Conservation (phyloP, 2,329 filamentous ascomycete species). For the Hawksworthiomyces lignivorus region DNA sequence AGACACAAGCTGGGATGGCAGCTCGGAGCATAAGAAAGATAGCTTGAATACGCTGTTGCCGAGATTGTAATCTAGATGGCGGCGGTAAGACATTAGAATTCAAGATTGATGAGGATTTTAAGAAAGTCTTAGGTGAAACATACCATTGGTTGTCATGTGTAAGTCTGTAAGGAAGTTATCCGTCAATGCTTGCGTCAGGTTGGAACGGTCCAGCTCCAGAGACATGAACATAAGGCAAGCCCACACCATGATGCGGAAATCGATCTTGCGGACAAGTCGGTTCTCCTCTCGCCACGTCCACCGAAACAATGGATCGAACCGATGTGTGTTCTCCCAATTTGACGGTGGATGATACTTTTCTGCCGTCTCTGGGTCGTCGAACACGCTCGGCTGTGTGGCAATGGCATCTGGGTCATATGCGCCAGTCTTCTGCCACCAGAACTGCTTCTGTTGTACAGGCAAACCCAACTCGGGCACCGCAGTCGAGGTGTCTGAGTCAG, state of each 20-base stretch:
- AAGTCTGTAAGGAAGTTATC: conserved; percentile 25
- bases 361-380: conserved; percentile 28
- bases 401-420: conserved; percentile 25
- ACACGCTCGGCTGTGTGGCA: conserved; percentile 30
- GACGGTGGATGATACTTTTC: conserved; percentile 25
- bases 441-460: conserved; percentile 21
- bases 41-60: conserved; percentile 43
- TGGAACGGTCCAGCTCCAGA: conserved; percentile 28
- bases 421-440: conserved; percentile 25
- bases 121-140: too few relatives aligned
- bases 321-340: conserved; percentile 32
- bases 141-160: conserved; percentile 28
- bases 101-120: too few relatives aligned
- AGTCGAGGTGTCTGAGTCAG: conserved; percentile 9
- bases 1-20: conserved; percentile 53
- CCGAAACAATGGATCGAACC: conserved; percentile 36
- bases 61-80: conserved; percentile 33
- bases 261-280: conserved; percentile 21
- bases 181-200: conserved; percentile 27
- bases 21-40: conserved; percentile 45
- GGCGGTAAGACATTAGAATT: background rate
- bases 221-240: conserved; percentile 29
- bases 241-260: conserved; percentile 21
- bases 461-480: conserved; percentile 22
- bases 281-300: conserved; percentile 33